Percentiles rank a stretch among this genome's conserved stretches.
phyloP scores from a whole-genome alignment of 371 early-diverging fungal species.

The Vittaforma corneae region DNA sequence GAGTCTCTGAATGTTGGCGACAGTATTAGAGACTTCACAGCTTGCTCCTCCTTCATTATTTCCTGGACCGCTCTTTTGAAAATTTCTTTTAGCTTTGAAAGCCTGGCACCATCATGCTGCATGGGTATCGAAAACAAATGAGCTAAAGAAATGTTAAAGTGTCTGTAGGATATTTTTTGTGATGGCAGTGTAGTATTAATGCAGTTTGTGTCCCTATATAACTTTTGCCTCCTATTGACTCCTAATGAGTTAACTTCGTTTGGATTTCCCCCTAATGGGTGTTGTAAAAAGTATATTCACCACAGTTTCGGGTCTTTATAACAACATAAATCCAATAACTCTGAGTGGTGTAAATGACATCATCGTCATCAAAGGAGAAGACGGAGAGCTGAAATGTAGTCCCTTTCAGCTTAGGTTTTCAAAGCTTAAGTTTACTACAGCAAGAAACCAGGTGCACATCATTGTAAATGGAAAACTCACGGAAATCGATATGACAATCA shows the following conservation, averaged over 20 bases:
- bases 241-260: too few species aligned
- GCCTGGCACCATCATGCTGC: not conserved
- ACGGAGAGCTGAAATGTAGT: conserved; percentile 68
- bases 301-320: conserved; percentile 78
- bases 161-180: not conserved
- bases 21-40: not conserved
- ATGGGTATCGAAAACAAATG: too few species aligned
- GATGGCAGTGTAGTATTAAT: not conserved
- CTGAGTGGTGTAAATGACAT: conserved; percentile 94
- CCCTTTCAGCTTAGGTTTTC: conserved; percentile 97
- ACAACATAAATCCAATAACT: conserved; percentile 86
- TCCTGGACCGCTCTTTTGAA: conserved; percentile 44
- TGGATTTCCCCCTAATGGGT: conserved; percentile 41
- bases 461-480: conserved; percentile 73
- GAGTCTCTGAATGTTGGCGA: not conserved
- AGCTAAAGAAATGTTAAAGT: too few species aligned
- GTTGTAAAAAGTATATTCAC: conserved; percentile 60
- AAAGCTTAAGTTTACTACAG: conserved; percentile 74
- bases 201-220: not conserved
- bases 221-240: too few species aligned
- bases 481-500: conserved; percentile 71
- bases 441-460: conserved; percentile 76
- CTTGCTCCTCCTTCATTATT: conserved; percentile 14
- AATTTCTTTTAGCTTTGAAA: conserved; percentile 22
- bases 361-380: conserved; percentile 76